Conservation (phyloP, 208 protist genomes). For the Acanthamoeba healyi region DNA sequence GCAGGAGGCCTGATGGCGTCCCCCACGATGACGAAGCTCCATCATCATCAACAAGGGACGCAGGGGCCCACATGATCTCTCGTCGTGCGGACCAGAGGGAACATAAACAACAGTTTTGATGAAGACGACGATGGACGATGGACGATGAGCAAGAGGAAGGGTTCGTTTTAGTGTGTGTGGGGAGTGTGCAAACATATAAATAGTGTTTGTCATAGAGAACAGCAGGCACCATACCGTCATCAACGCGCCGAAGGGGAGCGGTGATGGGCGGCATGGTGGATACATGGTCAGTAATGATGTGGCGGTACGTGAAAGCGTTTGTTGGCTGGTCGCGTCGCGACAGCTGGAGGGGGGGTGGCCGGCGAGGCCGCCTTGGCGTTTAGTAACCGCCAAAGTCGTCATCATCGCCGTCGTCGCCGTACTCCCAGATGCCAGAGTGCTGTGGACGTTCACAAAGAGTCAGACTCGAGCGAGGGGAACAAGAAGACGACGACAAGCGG, state of each 20-base stretch:
- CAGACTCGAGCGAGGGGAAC: not conserved
- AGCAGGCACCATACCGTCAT: no score
- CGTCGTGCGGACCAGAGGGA: no score
- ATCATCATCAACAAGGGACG: no score
- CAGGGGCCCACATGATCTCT: no score
- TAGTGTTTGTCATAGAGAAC: not conserved
- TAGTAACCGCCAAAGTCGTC: slow-evolving; percentile 59
- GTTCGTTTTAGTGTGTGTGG: not conserved
- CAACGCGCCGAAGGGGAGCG: not conserved
- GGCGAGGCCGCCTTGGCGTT: not conserved
- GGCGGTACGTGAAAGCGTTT: not conserved
- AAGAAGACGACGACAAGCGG: not conserved
- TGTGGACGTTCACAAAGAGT: not conserved
- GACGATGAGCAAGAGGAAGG: no score
- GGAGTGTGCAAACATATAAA: not conserved
- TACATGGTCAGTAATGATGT: no score
- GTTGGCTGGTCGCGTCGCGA: not conserved
- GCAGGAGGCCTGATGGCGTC: no score
- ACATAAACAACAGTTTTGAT: no score
- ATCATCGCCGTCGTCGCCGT: slow-evolving; percentile 70
- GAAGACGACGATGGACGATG: no score
- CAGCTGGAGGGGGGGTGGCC: not conserved
- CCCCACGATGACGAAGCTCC: no score
- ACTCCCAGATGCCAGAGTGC: slow-evolving; percentile 72
- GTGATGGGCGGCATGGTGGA: no score